A percentile compares a stretch with the other conserved stretches of the same genome.
phyloP scores from a whole-genome alignment of 1,139 yeast species.

The Lodderomyces theae region DNA sequence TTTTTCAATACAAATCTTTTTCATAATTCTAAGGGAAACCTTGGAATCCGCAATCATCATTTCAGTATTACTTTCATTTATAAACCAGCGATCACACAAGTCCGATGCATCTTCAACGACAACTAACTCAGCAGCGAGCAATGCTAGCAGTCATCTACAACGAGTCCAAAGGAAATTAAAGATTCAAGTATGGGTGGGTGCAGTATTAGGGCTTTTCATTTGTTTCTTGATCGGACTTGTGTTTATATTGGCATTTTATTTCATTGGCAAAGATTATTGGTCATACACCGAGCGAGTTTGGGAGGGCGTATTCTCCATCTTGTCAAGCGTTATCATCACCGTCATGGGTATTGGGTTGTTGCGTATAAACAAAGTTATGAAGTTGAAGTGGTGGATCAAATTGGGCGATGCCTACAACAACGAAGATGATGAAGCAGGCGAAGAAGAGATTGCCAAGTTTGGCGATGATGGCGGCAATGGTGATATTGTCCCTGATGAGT shows the following conservation, averaged over 20 bases:
- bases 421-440: slow-evolving; percentile 18
- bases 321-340: slow-evolving; percentile 79
- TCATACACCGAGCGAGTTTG: slow-evolving; percentile 80
- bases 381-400: slow-evolving; percentile 50
- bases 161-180: slow-evolving; percentile 34
- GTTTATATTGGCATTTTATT: slow-evolving; percentile 72
- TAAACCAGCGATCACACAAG: slow-evolving; percentile 52
- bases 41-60: slow-evolving; percentile 85
- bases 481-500: slow-evolving; percentile 6
- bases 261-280: slow-evolving; percentile 78
- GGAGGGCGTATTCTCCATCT: slow-evolving; percentile 86
- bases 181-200: slow-evolving; percentile 84
- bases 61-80: slow-evolving; percentile 78
- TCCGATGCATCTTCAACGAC: slow-evolving; percentile 5
- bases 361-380: slow-evolving; percentile 68
- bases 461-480: slow-evolving; percentile 16
- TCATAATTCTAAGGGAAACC: slow-evolving; percentile 82
- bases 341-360: slow-evolving; percentile 87
- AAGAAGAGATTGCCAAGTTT: slow-evolving; percentile 16
- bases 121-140: background rate
- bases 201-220: slow-evolving; percentile 64
- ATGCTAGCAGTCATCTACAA: slow-evolving; percentile 7
- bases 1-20: slow-evolving; percentile 77
- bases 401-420: slow-evolving; percentile 38
- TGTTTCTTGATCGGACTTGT: slow-evolving; percentile 75